phyloP scores from a whole-genome alignment of 140 eudicot genomes.

The Erigeron philadelphicus region DNA sequence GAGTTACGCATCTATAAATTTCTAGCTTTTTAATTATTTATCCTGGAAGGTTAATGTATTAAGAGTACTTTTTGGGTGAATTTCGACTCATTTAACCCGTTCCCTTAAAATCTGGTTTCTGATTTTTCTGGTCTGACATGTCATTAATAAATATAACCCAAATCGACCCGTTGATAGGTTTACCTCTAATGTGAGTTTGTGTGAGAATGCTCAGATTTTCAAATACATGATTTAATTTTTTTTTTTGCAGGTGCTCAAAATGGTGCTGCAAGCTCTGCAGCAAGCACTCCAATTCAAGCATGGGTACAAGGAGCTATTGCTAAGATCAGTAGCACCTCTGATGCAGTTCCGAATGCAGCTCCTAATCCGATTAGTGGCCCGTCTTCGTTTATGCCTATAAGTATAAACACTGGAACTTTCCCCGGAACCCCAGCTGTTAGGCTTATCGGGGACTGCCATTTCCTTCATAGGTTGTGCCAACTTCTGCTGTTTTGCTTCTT shows the following conservation, averaged over 20 bases:
- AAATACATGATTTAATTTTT: background rate
- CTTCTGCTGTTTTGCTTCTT: constrained; percentile 81
- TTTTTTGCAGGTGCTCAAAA: constrained; percentile 61
- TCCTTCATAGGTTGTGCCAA: constrained; percentile 89
- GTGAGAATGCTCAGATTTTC: too few relatives aligned
- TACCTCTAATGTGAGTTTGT: background rate
- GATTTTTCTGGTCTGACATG: background rate
- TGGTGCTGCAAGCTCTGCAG: constrained; percentile 71
- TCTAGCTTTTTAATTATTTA: background rate
- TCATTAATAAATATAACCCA: background rate
- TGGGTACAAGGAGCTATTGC: constrained; percentile 99
- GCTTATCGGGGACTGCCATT: constrained; percentile 94
- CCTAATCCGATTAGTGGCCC: constrained; percentile 82
- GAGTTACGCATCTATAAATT: background rate
- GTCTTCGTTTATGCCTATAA: constrained; percentile 85
- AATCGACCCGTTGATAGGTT: background rate
- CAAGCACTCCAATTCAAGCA: constrained; percentile 91
- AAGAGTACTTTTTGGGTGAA: background rate
- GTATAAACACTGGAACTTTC: constrained; percentile 92
- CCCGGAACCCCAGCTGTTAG: constrained; percentile 99
- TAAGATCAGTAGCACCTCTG: constrained; percentile 79
- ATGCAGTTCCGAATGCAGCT: constrained; percentile 64
- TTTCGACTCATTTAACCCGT: background rate
- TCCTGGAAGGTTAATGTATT: background rate
- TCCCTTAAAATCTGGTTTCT: background rate